These are phyloP conservation scores for Phytophthora litchii DNA, from an alignment of 352 stramenopile genomes.

Conservation along the genomic window DNA sequence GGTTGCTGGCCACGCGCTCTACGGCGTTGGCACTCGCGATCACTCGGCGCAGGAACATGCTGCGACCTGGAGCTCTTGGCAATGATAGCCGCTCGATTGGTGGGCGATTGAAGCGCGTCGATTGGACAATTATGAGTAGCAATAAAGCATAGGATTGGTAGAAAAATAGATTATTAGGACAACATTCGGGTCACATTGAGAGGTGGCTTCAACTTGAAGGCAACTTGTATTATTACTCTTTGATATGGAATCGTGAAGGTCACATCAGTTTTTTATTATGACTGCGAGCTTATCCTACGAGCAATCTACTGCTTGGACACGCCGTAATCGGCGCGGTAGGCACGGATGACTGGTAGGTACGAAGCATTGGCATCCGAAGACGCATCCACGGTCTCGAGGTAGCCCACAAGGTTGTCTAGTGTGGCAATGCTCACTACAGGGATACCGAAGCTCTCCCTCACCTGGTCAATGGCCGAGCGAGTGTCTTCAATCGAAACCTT, in stretches of 20 bases:
- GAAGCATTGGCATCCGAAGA: constrained; percentile 57
- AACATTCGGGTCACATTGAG: constrained; percentile 3
- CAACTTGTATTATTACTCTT: background rate
- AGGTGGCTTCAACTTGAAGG: constrained; percentile 4
- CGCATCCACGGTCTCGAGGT: constrained; percentile 71
- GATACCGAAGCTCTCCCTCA: constrained; percentile 90
- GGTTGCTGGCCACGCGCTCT: constrained; percentile 83
- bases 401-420: constrained; percentile 92
- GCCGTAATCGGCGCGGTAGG: constrained; percentile 78
- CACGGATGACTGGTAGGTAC: constrained; percentile 74
- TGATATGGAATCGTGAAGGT: background rate
- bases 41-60: constrained; percentile 70
- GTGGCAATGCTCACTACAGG: constrained; percentile 95
- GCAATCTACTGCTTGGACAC: constrained; percentile 47
- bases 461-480: constrained; percentile 94
- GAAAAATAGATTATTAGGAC: constrained; percentile 1
- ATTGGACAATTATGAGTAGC: constrained; percentile 6
- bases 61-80: constrained; percentile 23
- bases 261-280: constrained; percentile 11
- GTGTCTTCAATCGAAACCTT: constrained; percentile 93
- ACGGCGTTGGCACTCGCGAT: constrained; percentile 52
- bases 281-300: constrained; percentile 8
- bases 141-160: constrained; percentile 11
- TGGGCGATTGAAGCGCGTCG: background rate
- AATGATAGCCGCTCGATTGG: constrained; percentile 39